Evolutionary conservation across 2,329 filamentous ascomycete species (phyloP).

Genomic region (Aspergillus sp.): DNA sequence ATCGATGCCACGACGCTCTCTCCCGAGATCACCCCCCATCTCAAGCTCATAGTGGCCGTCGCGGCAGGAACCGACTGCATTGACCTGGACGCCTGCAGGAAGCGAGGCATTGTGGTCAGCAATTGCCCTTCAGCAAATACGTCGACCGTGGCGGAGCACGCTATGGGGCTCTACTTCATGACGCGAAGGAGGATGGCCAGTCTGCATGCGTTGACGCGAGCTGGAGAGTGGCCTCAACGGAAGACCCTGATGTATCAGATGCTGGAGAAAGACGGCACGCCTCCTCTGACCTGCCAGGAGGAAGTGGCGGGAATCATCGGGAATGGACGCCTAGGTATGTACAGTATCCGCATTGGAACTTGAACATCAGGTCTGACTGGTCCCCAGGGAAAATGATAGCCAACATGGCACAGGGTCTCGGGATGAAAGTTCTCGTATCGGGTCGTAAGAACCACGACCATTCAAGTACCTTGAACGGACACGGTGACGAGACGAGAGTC

Average conservation of each 20-base stretch:
- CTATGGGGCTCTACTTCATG: slow-evolving; percentile 50
- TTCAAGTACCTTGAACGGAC: slow-evolving; percentile 1
- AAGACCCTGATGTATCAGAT: slow-evolving; percentile 34
- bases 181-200: slow-evolving; percentile 41
- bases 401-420: slow-evolving; percentile 42
- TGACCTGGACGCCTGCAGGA: slow-evolving; percentile 43
- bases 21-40: slow-evolving; percentile 42
- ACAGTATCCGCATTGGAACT: background rate
- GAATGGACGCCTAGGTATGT: slow-evolving; percentile 47
- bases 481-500: slow-evolving; percentile 11
- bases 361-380: background rate
- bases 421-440: slow-evolving; percentile 51
- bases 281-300: slow-evolving; percentile 47
- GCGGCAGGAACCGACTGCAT: slow-evolving; percentile 49
- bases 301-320: slow-evolving; percentile 51
- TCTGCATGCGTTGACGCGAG: slow-evolving; percentile 34
- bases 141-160: slow-evolving; percentile 50
- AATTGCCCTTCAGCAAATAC: slow-evolving; percentile 50
- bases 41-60: slow-evolving; percentile 45
- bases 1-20: slow-evolving; percentile 37
- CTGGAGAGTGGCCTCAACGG: slow-evolving; percentile 40
- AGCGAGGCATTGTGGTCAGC: slow-evolving; percentile 44
- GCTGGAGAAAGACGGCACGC: slow-evolving; percentile 24
- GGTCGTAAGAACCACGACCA: slow-evolving; percentile 40
- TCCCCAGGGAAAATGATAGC: slow-evolving; percentile 41